Percentiles rank a stretch among this genome's conserved stretches.
Conservation (phyloP, 1,284 basidiomycete genomes). For the Ganoderma boninense region DNA sequence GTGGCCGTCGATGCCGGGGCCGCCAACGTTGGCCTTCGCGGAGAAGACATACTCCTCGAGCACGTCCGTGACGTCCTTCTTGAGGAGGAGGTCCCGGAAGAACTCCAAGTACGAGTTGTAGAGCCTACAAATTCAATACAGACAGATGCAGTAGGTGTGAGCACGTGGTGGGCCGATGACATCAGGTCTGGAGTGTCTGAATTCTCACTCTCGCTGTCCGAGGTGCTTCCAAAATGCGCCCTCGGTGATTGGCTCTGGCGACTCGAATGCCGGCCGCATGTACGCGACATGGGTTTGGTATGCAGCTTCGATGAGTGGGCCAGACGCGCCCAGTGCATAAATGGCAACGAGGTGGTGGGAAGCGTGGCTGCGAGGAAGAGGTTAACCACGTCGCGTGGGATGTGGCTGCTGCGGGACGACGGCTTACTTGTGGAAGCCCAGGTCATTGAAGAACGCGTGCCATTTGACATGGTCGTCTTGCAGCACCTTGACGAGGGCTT, state of each 20-base stretch:
- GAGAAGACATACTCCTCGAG: constrained; percentile 70
- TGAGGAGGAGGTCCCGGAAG: constrained; percentile 56
- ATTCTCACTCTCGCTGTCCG: constrained; percentile 8
- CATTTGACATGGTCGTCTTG: constrained; percentile 64
- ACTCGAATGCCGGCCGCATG: constrained; percentile 49
- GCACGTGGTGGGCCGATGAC: background rate
- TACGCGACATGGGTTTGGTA: constrained; percentile 52
- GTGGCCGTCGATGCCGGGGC: constrained; percentile 19
- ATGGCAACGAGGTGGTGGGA: constrained; percentile 60
- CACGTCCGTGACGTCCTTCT: constrained; percentile 50
- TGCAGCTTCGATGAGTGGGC: constrained; percentile 49
- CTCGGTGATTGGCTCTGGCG: constrained; percentile 51
- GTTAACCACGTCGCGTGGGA: background rate
- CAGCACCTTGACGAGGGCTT: constrained; percentile 37
- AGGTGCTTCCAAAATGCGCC: constrained; percentile 53
- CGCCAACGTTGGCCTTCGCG: constrained; percentile 53
- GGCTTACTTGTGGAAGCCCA: constrained; percentile 63
- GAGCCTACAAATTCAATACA: constrained; percentile 48
- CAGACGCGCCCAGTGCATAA: constrained; percentile 56
- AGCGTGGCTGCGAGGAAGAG: constrained; percentile 48
- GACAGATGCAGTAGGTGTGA: background rate
- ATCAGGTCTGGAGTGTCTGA: background rate
- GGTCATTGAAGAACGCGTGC: constrained; percentile 71
- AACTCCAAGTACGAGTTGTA: constrained; percentile 66
- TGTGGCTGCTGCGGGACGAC: background rate